These are phyloP conservation scores for Fusarium sp. DNA, from an alignment of 2,329 filamentous ascomycete genomes.

Conservation along the genomic window DNA sequence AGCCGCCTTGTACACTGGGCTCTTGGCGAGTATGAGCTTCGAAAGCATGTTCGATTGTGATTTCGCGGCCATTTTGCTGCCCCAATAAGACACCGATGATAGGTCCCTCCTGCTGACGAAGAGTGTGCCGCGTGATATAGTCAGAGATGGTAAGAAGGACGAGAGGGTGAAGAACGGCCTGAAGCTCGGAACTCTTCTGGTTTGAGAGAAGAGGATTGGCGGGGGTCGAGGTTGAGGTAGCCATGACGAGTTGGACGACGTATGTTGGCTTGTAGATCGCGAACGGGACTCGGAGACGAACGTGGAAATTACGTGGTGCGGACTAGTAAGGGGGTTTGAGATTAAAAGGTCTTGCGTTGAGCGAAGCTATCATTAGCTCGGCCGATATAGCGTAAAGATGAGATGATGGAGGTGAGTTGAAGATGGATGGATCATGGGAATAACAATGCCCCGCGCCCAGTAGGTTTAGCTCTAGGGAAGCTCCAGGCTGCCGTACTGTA, in stretches of 20 bases:
- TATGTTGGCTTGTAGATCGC: neutral
- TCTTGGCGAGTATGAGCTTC: conserved; percentile 74
- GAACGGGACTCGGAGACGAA: neutral
- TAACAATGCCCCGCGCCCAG: conserved; percentile 35
- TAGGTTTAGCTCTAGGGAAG: conserved; percentile 1
- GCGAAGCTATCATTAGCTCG: conserved; percentile 28
- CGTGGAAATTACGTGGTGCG: neutral
- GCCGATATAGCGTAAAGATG: conserved; percentile 8
- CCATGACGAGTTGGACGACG: conserved; percentile 57
- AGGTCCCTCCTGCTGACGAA: conserved; percentile 79
- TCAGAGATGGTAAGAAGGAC: conserved; percentile 97
- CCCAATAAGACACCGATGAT: conserved; percentile 90
- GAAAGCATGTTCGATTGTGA: conserved; percentile 94
- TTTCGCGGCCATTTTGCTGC: conserved; percentile 88
- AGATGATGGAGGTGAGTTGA: conserved; percentile 20
- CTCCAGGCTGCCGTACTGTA: neutral
- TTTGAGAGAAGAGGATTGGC: conserved; percentile 72
- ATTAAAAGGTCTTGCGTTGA: conserved; percentile 7
- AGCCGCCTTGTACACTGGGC: conserved; percentile 64
- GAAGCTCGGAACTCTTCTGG: conserved; percentile 78
- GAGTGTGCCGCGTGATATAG: conserved; percentile 90
- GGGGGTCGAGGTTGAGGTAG: conserved; percentile 51
- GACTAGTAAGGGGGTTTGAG: conserved; percentile 1
- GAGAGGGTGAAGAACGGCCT: conserved; percentile 89
- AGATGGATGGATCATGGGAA: conserved; percentile 14